Base-by-base conservation (phyloP, 2,329 filamentous ascomycete genomes). In the Aspergillus fumigatiaffinis region DNA sequence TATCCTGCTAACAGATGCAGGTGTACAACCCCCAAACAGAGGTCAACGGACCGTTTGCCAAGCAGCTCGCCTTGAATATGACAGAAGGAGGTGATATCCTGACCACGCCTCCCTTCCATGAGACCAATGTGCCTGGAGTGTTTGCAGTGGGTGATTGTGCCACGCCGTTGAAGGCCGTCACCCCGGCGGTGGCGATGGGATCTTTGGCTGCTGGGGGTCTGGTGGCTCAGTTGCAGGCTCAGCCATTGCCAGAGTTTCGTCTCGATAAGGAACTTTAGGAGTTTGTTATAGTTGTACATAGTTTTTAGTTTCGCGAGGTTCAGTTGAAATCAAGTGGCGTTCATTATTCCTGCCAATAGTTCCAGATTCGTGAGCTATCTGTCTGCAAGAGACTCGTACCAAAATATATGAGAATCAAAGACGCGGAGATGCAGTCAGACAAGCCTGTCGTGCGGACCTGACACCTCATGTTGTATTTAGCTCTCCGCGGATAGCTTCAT, bases 71-170 rank as follows among this genome's bases (percentile, higher is more conserved):
- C 8, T 26, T 47, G 44, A 12, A 14, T 2, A 25, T 25, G 44
- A 14, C 44, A 7, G 20, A 47, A 25, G 44, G n/a, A 23, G 21
- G 44, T 0, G 44, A 47, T 9, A 73, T 84, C 29, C 73, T 77
- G 53, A 68, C 70, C 0, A 60, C 66, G 1, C 20, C 44, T 12
- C 80, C 81, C 38, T 81, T 83, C 63, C 73, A 78, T 44, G 73
- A 78, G 65, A 83, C 82, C 3, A 81, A 67, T 54, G 75, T 83
- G 0, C 67, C 70, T 2, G 83, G 83, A 0, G 79, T 82, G 2
- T 84, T 81, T 69, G 82, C 82, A 0, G 80, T 73, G 1, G 84
- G 84, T 0, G 83, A 87, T 68, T 78, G 74, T 55, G 68, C 65
- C 3, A 66, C 66, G 6, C 50, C 54, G n/a, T n/a, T 61, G 3